Percentiles rank a stretch among this genome's conserved stretches.
Conservation (phyloP, 73 alveolate species). For the Tetrahymena thermophila region DNA sequence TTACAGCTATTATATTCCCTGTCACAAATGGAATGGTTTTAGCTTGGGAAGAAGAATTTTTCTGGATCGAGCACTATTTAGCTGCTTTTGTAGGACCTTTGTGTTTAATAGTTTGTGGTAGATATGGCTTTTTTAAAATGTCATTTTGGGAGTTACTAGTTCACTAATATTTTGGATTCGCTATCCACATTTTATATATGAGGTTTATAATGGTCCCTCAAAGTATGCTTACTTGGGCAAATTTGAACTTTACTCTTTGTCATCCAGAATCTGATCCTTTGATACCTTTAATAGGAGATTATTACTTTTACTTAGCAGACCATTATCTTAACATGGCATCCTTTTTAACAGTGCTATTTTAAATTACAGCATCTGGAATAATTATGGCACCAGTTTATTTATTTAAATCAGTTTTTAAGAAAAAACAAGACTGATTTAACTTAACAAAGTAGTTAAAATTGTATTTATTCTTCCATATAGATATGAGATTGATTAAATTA, state of each 20-base stretch:
- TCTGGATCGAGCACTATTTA: slow-evolving; percentile 36
- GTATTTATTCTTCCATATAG: too few relatives aligned
- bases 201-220: slow-evolving; percentile 38
- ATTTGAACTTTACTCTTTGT: slow-evolving; percentile 33
- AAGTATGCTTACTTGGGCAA: slow-evolving; percentile 36
- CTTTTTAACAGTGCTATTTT: neutral
- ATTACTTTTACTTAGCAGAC: slow-evolving; percentile 26
- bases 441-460: neutral
- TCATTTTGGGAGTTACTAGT: neutral
- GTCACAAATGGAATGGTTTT: slow-evolving; percentile 22
- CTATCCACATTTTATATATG: slow-evolving; percentile 13
- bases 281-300: slow-evolving; percentile 28
- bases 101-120: slow-evolving; percentile 6
- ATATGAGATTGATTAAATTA: too few relatives aligned
- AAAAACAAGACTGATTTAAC: neutral
- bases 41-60: slow-evolving; percentile 41
- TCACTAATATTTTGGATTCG: slow-evolving; percentile 30
- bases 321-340: slow-evolving; percentile 15
- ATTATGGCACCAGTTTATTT: neutral
- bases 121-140: slow-evolving; percentile 23
- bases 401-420: neutral
- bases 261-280: slow-evolving; percentile 40
- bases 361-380: neutral
- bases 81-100: slow-evolving; percentile 41
- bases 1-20: slow-evolving; percentile 29